These are phyloP conservation scores for Prunus mume DNA, from an alignment of 306 rosid species.

Conservation along the genomic window DNA sequence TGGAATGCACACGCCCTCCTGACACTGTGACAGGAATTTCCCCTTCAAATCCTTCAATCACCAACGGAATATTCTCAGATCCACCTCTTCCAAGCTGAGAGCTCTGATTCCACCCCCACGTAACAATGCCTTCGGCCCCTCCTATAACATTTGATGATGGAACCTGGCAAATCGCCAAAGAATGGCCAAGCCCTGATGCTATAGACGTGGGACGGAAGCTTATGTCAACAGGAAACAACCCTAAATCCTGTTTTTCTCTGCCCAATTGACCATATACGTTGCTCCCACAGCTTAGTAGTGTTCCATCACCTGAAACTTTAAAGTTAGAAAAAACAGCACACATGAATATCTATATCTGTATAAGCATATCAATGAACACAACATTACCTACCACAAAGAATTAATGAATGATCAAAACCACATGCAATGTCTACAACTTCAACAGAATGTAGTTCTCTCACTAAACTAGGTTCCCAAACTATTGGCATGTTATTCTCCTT, in stretches of 20 bases:
- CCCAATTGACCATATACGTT: conserved; percentile 79
- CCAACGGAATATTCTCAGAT: conserved; percentile 43
- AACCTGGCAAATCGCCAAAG: conserved; percentile 69
- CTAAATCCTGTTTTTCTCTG: conserved; percentile 54
- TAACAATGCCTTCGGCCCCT: conserved; percentile 41
- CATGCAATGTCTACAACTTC: conserved; percentile 74
- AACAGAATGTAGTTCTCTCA: conserved; percentile 51
- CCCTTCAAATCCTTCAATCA: conserved; percentile 54
- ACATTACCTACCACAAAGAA: conserved; percentile 63
- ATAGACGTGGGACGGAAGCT: conserved; percentile 43
- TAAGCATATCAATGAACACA: conserved; percentile 15
- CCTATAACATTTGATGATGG: conserved; percentile 31
- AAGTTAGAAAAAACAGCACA: conserved; percentile 14
- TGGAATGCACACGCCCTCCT: conserved; percentile 89
- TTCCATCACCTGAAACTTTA: conserved; percentile 59
- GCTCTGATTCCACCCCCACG: conserved; percentile 93
- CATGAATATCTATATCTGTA: conserved; percentile 7
- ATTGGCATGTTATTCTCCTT: conserved; percentile 78
- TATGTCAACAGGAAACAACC: conserved; percentile 67
- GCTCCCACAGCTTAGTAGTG: conserved; percentile 81
- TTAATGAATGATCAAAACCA: conserved; percentile 92
- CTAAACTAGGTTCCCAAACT: conserved; percentile 75
- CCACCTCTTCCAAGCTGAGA: conserved; percentile 86
- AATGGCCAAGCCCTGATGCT: conserved; percentile 91
- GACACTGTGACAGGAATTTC: conserved; percentile 62